Percentiles rank a stretch among this genome's conserved stretches.
Evolutionary conservation across 352 stramenopile genomes (phyloP).

Genomic region (Pythium rhizo-oryzae): DNA sequence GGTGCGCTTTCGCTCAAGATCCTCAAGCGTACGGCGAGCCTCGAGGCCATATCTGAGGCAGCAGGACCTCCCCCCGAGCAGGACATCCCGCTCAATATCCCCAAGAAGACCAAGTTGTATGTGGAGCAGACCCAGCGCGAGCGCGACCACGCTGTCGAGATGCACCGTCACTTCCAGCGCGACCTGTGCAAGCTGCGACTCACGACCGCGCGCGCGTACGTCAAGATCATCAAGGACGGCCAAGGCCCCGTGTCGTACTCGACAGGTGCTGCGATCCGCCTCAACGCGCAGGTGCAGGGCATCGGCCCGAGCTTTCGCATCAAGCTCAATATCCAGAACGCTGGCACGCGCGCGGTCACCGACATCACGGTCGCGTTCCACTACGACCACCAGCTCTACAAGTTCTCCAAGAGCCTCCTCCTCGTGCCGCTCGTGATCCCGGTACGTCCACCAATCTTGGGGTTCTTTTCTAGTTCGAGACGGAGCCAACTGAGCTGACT

Average conservation of each 20-base stretch:
- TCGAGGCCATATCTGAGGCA: constrained; percentile 75
- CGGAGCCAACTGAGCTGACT: no score
- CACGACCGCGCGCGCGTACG: constrained; percentile 85
- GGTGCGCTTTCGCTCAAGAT: constrained; percentile 88
- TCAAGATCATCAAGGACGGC: constrained; percentile 91
- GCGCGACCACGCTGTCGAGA: constrained; percentile 88
- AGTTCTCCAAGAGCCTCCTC: constrained; percentile 65
- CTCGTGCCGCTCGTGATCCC: constrained; percentile 72
- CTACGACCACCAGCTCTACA: constrained; percentile 79
- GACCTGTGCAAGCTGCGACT: constrained; percentile 90
- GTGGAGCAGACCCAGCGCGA: constrained; percentile 93
- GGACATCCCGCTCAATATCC: constrained; percentile 92
- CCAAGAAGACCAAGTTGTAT: constrained; percentile 95
- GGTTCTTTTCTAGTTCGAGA: background rate
- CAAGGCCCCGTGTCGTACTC: constrained; percentile 78
- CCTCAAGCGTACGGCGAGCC: constrained; percentile 82
- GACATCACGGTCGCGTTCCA: constrained; percentile 73
- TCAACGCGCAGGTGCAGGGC: constrained; percentile 83
- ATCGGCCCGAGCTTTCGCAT: constrained; percentile 83
- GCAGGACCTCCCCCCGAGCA: constrained; percentile 85
- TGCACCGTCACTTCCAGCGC: constrained; percentile 92
- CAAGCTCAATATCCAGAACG: constrained; percentile 83
- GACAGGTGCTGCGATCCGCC: constrained; percentile 70
- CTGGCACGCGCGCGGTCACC: constrained; percentile 63
- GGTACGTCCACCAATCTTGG: constrained; percentile 37